Conservation (phyloP, 208 protist genomes). For the Paratrypanosoma confusum region DNA sequence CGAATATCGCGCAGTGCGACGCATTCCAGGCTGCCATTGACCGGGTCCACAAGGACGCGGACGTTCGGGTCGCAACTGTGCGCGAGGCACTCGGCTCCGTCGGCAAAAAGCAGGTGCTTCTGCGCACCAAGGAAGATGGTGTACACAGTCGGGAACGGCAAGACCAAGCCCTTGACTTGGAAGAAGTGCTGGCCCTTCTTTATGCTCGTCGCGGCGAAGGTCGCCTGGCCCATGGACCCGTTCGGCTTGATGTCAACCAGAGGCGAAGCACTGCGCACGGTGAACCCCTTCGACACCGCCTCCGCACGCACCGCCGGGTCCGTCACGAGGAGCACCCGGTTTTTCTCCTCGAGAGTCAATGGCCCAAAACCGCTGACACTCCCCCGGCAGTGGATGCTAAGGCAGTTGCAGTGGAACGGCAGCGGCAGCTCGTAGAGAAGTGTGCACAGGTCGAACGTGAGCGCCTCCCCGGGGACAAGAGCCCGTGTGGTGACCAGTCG, state of each 20-base stretch:
- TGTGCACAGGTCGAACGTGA: constrained; percentile 58
- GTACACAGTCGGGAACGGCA: constrained; percentile 76
- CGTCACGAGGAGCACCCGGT: constrained; percentile 27
- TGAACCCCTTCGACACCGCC: constrained; percentile 25
- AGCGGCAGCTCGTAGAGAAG: constrained; percentile 29
- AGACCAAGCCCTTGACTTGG: constrained; percentile 52
- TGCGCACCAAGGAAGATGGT: constrained; percentile 71
- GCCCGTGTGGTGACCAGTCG: constrained; percentile 33
- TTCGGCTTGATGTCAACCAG: constrained; percentile 23
- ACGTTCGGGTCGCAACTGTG: constrained; percentile 77
- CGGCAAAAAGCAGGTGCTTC: constrained; percentile 66
- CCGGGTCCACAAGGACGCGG: constrained; percentile 54
- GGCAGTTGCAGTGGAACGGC: constrained; percentile 42
- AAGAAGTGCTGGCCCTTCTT: constrained; percentile 44
- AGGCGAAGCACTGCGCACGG: constrained; percentile 25
- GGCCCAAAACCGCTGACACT: constrained; percentile 33
- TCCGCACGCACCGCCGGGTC: constrained; percentile 23
- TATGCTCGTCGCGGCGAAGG: constrained; percentile 42
- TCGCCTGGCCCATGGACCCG: constrained; percentile 41
- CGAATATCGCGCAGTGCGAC: constrained; percentile 53
- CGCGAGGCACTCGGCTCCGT: constrained; percentile 62
- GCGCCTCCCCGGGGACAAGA: constrained; percentile 42
- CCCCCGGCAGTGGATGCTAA: constrained; percentile 17
- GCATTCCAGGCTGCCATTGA: constrained; percentile 46
- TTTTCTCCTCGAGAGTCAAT: constrained; percentile 21